Conservation (phyloP, 1,139 yeast genomes). For the Protomyces arabidopsidicola region DNA sequence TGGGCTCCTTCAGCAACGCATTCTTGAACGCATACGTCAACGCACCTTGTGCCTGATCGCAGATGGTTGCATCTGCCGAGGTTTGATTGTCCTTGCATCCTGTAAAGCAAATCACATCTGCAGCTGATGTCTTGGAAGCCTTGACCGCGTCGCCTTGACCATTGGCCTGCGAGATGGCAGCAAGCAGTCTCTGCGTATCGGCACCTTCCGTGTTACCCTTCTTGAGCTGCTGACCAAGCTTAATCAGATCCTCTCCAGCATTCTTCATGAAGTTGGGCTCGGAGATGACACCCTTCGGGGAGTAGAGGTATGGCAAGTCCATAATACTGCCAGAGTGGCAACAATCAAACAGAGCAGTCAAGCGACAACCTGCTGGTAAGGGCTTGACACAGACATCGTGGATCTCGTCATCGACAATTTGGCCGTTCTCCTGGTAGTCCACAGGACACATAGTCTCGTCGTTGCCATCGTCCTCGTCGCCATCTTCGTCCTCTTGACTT, state of each 20-base stretch:
- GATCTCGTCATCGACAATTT: slow-evolving; percentile 76
- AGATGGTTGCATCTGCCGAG: slow-evolving; percentile 22
- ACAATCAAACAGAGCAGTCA: slow-evolving; percentile 49
- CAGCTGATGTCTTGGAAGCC: slow-evolving; percentile 67
- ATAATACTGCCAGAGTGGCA: slow-evolving; percentile 92
- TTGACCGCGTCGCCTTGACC: slow-evolving; percentile 44
- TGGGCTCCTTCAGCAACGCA: slow-evolving; percentile 61
- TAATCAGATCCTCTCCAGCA: slow-evolving; percentile 72
- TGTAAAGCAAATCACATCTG: slow-evolving; percentile 78
- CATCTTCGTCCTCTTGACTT: slow-evolving; percentile 67
- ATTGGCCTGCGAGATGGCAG: slow-evolving; percentile 45
- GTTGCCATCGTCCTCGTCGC: slow-evolving; percentile 85
- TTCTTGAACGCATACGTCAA: slow-evolving; percentile 86
- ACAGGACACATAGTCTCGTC: slow-evolving; percentile 91
- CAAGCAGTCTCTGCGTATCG: slow-evolving; percentile 46
- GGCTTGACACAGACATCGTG: slow-evolving; percentile 73
- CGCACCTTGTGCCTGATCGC: slow-evolving; percentile 74
- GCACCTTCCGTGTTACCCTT: slow-evolving; percentile 62
- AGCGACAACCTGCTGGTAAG: slow-evolving; percentile 73
- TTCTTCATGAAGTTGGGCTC: slow-evolving; percentile 85
- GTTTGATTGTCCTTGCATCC: slow-evolving; percentile 44
- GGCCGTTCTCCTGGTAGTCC: slow-evolving; percentile 57
- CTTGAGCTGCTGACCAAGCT: slow-evolving; percentile 67
- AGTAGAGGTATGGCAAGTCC: slow-evolving; percentile 82
- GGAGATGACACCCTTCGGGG: slow-evolving; percentile 85